Conservation (phyloP, 768 basidiomycete species). For the Trametes coccinea region DNA sequence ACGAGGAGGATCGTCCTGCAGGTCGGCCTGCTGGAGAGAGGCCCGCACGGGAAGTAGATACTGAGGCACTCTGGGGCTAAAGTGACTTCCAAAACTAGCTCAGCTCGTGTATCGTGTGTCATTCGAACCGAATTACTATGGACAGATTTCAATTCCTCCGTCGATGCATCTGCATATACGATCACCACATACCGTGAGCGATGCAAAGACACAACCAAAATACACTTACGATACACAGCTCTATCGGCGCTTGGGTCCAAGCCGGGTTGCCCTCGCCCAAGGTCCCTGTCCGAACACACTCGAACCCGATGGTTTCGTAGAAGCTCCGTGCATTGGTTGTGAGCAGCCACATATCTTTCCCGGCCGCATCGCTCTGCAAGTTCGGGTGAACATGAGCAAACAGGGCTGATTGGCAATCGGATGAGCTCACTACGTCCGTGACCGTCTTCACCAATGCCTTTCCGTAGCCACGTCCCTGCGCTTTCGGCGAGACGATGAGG, state of each 20-base stretch:
- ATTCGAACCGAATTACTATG: too few relatives aligned
- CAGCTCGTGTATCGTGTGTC: too few relatives aligned
- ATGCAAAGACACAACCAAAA: neutral
- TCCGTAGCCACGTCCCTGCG: neutral
- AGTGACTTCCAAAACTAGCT: too few relatives aligned
- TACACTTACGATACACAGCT: neutral
- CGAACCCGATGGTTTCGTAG: too few relatives aligned
- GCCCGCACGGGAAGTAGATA: constrained; percentile 23
- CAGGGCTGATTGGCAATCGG: neutral
- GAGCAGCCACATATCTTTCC: neutral
- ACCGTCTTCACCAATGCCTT: neutral
- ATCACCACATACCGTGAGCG: too few relatives aligned
- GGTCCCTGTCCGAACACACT: neutral
- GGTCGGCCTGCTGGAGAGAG: constrained; percentile 6
- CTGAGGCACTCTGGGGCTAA: constrained; percentile 25
- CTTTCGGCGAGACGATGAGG: neutral
- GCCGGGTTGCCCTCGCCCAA: neutral
- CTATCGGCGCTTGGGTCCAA: neutral
- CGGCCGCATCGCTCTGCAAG: neutral
- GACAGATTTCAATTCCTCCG: too few relatives aligned
- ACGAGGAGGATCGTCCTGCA: constrained; percentile 29
- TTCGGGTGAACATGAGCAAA: too few relatives aligned
- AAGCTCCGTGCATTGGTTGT: neutral
- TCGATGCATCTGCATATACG: too few relatives aligned
- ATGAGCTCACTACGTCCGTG: neutral